phyloP scores from a whole-genome alignment of 192 early-diverging fungal genomes.

The Entophlyctis luteolus region DNA sequence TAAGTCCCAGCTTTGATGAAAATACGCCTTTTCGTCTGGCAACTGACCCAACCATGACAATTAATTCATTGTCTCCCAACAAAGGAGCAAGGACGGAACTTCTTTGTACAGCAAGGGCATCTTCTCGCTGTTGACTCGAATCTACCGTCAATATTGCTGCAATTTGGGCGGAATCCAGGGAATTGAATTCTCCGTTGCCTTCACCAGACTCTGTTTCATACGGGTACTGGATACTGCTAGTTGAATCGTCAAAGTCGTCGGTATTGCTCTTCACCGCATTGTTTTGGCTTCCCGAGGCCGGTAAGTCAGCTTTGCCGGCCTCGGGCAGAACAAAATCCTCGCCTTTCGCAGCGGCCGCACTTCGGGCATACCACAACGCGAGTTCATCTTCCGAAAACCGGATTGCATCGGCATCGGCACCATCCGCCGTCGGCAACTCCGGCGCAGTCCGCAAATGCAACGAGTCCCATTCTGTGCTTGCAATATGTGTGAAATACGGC shows the following conservation, averaged over 20 bases:
- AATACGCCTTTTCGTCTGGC: constrained; percentile 51
- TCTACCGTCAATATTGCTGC: constrained; percentile 9
- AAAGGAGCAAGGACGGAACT: constrained; percentile 35
- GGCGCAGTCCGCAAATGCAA: constrained; percentile 57
- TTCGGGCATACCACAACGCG: constrained; percentile 9
- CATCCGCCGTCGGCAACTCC: background rate
- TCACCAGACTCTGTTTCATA: constrained; percentile 2
- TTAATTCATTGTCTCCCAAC: constrained; percentile 51
- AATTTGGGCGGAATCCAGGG: background rate
- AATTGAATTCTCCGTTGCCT: background rate
- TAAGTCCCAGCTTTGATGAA: constrained; percentile 54
- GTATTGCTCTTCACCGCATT: background rate
- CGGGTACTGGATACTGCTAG: background rate
- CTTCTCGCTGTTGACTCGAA: background rate
- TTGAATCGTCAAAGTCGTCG: background rate
- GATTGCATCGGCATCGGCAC: background rate
- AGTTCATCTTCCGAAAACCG: constrained; percentile 2
- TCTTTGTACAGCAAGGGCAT: constrained; percentile 27
- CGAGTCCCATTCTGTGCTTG: constrained; percentile 48
- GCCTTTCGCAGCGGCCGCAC: background rate
- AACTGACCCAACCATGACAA: constrained; percentile 57
- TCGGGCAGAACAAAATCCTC: background rate
- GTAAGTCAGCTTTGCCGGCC: background rate
- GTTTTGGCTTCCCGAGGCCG: background rate
- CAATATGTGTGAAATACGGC: constrained; percentile 69